These are phyloP conservation scores for Ceriops tagal DNA, from an alignment of 345 rosid species.

Conservation along the genomic window DNA sequence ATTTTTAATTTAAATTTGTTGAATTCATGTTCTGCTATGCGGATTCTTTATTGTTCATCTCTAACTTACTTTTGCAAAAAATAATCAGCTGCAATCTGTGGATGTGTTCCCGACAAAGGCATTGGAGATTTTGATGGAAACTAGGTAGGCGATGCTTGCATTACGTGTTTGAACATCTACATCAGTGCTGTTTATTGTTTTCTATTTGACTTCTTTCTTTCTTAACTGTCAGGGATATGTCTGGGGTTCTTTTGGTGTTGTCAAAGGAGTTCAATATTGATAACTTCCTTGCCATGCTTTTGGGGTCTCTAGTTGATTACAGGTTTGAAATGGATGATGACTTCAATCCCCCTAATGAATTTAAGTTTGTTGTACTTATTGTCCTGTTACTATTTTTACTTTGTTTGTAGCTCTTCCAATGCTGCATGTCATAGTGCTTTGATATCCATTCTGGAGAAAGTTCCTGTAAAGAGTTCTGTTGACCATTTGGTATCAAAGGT, in stretches of 20 bases:
- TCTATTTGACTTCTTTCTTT: constrained; percentile 5
- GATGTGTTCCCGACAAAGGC: constrained; percentile 63
- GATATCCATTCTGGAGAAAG: constrained; percentile 55
- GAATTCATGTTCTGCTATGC: neutral
- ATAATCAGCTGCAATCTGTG: constrained; percentile 57
- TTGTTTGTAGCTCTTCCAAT: constrained; percentile 60
- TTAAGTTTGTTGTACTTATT: neutral
- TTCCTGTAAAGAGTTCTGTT: constrained; percentile 56
- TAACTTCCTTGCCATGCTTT: constrained; percentile 57
- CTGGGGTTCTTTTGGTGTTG: constrained; percentile 55
- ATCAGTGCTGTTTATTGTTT: constrained; percentile 2
- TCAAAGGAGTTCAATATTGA: constrained; percentile 73
- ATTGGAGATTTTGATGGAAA: constrained; percentile 63
- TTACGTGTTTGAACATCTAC: constrained; percentile 1
- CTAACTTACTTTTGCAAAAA: constrained; percentile 26
- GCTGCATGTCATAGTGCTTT: constrained; percentile 45
- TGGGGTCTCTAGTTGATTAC: constrained; percentile 59
- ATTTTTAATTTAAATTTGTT: neutral
- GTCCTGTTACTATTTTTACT: constrained; percentile 20
- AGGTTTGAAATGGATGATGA: constrained; percentile 44
- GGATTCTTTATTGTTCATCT: neutral
- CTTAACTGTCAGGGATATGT: constrained; percentile 47
- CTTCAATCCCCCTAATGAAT: neutral
- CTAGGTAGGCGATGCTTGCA: constrained; percentile 42
- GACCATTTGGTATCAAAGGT: constrained; percentile 53